Evolutionary conservation across 2,329 filamentous ascomycete genomes (phyloP), one percentile per base, ranked within the genome.

Genomic region (Stagonosporopsis tanaceti): DNA sequence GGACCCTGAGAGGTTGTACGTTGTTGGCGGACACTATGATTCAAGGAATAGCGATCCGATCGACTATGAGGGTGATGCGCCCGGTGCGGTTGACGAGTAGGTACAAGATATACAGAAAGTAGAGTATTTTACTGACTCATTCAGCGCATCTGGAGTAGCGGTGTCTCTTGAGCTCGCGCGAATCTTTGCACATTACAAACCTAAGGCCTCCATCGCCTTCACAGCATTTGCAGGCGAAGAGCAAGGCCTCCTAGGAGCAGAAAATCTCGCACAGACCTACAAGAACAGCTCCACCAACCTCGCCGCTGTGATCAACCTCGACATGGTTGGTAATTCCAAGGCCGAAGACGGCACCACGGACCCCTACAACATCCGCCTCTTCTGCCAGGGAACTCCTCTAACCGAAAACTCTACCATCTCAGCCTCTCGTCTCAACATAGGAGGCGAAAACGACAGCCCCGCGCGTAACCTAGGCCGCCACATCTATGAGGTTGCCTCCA

Each of bases 181-280:
- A 6, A 77, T 84, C 48, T 77, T 82, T 64, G 80, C 82, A 0
- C 77, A 73, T 30, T 76, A 76, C 28, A 70, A 75, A 39, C 82
- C 79, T 1, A 76, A 75, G 50, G 79, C 82, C 1, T 84, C 81
- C 1, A 81, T 85, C 50, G 78, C 82, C 25, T 84, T 85, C 59
- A 82, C 77, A 1, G 82, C 83, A 5, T 81, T 83, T 7, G 82
- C 84, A 0, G 84, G 82, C 14, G 84, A 86, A 68, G 84, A 85
- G 59, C 83, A 85, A 73, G 79, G 77, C 3, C 77, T 85, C 1
- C 80, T 81, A 40, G 83, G 84, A 0, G 72, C 81, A 2, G 68
- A 73, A 8, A 79, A 80, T 67, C 73, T 85, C 2, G 83, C 83
- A 1, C 77, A 81, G 67, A 82, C 78, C 0, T 79, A 82, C 61